A percentile compares a stretch with the other conserved stretches of the same genome.
Conservation (phyloP, 108 stramenopile species). For the Nannochloropsis gaditana region DNA sequence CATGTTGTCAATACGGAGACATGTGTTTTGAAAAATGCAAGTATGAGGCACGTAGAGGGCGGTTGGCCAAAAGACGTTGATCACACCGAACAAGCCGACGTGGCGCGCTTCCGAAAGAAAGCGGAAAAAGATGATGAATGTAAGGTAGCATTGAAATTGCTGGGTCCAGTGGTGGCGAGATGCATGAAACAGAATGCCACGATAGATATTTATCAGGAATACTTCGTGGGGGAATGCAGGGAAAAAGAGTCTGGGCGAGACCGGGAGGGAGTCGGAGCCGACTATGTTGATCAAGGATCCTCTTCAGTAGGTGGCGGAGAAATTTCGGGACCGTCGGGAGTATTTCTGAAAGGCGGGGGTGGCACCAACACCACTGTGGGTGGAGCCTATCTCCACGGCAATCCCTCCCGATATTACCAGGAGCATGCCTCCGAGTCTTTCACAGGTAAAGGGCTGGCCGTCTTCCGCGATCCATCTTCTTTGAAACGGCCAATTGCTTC, state of each 20-base stretch:
- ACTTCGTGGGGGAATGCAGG: too few relatives aligned
- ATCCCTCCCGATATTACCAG: slow-evolving; percentile 25
- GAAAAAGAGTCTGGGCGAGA: too few relatives aligned
- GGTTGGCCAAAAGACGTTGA: slow-evolving; percentile 89
- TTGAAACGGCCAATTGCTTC: slow-evolving; percentile 66
- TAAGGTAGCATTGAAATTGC: too few relatives aligned
- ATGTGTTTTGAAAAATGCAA: slow-evolving; percentile 61
- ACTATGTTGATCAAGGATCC: too few relatives aligned
- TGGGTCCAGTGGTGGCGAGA: too few relatives aligned
- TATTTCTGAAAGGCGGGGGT: background rate
- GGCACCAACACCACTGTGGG: background rate
- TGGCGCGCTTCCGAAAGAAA: background rate
- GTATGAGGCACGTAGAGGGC: slow-evolving; percentile 73
- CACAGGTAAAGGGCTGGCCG: slow-evolving; percentile 75
- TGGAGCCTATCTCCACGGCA: background rate
- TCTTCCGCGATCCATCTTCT: slow-evolving; percentile 63
- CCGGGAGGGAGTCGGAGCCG: too few relatives aligned
- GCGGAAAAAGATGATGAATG: slow-evolving; percentile 25
- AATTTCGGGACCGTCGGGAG: background rate
- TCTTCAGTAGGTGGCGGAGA: background rate
- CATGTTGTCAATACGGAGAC: slow-evolving; percentile 71
- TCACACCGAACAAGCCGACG: slow-evolving; percentile 68
- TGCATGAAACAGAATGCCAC: too few relatives aligned
- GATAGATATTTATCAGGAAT: too few relatives aligned
- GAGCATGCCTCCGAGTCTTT: slow-evolving; percentile 70